Evolutionary conservation across 2,329 filamentous ascomycete genomes (phyloP), one percentile per base, ranked within the genome.

Genomic region (Phialemonium atrogriseum): DNA sequence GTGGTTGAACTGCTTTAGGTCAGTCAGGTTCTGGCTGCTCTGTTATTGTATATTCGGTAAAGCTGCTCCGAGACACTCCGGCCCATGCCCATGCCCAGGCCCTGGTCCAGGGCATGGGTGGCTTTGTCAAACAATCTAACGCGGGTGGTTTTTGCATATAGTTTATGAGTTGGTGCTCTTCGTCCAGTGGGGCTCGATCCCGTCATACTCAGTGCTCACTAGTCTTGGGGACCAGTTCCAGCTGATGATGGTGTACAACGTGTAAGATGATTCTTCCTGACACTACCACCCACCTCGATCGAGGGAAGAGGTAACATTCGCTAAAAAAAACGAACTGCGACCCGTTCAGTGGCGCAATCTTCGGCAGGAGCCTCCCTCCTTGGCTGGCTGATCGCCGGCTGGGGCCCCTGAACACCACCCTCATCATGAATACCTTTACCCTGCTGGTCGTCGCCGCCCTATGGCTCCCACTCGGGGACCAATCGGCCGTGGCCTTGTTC

Each of bases 151-250:
- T 51, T 48, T 30, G 9, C 18, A n/a, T n/a, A n/a, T n/a, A 54
- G 52, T 47, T 6, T 52, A 49, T 32, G 49, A 54, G 27, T 39
- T 54, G 5, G 45, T 52, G 5, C 44, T 54, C 12, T 52, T 49
- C 34, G 46, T 45, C 24, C 44, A 48, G 33, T 54, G 50, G 48
- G 48, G 46, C 11, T 46, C 49, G n/a, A 40, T 54, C 30, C 51
- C 49, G 4, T 41, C 40, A 10, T 52, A 48, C 38, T 45, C 49
- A 20, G 43, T 46, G 10, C 33, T 37, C 7, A 40, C 38, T 14
- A 33, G 39, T 16, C 36, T 48, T 21, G 48, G 43, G 2, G 34
- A 48, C 17, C 42, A 48, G 29, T 50, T 50, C 30, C 48, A 47
- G 20, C 35, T 54, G 13, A 48, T 49, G 36, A 43, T 51, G 40